Conservation (phyloP, 805 yeast species). For the Komagataella mondaviorum region DNA sequence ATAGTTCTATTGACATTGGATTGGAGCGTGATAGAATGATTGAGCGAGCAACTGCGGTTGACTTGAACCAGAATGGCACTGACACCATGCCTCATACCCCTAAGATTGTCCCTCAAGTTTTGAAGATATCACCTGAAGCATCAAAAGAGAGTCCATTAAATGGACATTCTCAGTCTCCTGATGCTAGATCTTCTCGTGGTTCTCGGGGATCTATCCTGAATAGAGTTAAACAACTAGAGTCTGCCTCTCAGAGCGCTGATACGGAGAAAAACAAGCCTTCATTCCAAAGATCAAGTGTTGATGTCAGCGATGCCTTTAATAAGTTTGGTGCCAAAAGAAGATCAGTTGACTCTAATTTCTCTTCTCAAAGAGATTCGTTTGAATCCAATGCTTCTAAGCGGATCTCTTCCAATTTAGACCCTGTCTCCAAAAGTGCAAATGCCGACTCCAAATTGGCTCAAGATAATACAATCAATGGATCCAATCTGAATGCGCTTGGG, state of each 20-base stretch:
- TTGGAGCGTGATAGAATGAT: not conserved
- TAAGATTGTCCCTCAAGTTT: not conserved
- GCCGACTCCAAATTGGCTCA: conserved; percentile 25
- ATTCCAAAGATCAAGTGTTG: not conserved
- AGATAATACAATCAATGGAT: conserved; percentile 21
- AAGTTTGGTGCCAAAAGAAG: conserved; percentile 18
- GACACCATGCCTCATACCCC: not conserved
- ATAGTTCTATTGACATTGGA: not conserved
- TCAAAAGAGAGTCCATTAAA: not conserved
- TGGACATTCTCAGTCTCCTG: not conserved
- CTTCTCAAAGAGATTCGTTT: not conserved
- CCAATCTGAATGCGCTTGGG: not conserved
- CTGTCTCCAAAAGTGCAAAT: conserved; percentile 18
- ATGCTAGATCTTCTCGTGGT: not conserved
- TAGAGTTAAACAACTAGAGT: conserved; percentile 4
- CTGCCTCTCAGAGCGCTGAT: not conserved
- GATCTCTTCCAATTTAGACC: not conserved
- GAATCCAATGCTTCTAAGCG: not conserved
- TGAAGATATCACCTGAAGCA: not conserved
- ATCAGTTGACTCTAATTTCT: not conserved
- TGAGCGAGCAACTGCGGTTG: not conserved
- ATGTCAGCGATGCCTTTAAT: conserved; percentile 12
- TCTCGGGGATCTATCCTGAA: not conserved
- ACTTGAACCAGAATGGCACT: not conserved
- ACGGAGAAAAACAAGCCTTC: not conserved